These are phyloP conservation scores for Nitzschia sp. DNA, from an alignment of 108 stramenopile species.

Conservation along the genomic window DNA sequence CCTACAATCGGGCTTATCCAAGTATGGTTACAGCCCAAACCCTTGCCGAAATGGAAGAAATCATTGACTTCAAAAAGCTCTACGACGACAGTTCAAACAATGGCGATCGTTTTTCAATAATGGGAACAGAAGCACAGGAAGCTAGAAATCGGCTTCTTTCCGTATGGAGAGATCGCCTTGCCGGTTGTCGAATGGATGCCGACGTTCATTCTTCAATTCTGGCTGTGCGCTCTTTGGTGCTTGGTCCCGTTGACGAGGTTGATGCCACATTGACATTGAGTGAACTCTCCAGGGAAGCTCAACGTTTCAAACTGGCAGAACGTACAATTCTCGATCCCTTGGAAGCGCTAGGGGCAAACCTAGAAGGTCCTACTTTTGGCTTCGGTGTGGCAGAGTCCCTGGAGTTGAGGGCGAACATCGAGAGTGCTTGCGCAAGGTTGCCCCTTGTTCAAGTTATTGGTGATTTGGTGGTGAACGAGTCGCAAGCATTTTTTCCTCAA, in stretches of 20 bases:
- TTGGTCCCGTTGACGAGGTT: conserved; percentile 88
- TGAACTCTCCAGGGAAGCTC: conserved; percentile 86
- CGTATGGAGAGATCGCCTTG: conserved; percentile 83
- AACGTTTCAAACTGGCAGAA: conserved; percentile 78
- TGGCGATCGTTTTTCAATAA: conserved; percentile 52
- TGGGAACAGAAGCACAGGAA: conserved; percentile 46
- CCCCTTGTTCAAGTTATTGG: conserved; percentile 27
- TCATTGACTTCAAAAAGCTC: conserved; percentile 78
- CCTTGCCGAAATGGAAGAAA: conserved; percentile 92
- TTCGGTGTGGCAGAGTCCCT: conserved; percentile 53
- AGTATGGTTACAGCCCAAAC: conserved; percentile 92
- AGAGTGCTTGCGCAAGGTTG: conserved; percentile 17
- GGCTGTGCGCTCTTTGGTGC: conserved; percentile 84
- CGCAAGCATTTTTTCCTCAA: conserved; percentile 36
- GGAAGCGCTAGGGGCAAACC: conserved; percentile 54
- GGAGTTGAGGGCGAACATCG: conserved; percentile 29
- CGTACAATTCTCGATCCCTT: conserved; percentile 81
- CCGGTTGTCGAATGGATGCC: conserved; percentile 83
- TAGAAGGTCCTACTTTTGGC: conserved; percentile 72
- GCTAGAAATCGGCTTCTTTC: conserved; percentile 61
- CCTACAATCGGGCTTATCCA: conserved; percentile 85
- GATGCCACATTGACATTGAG: conserved; percentile 91
- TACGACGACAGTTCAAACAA: conserved; percentile 44
- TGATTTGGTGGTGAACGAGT: conserved; percentile 22
- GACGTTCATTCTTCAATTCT: conserved; percentile 88